These are phyloP conservation scores for Tuber borchii DNA, from an alignment of 495 filamentous ascomycete genomes.

Conservation along the genomic window DNA sequence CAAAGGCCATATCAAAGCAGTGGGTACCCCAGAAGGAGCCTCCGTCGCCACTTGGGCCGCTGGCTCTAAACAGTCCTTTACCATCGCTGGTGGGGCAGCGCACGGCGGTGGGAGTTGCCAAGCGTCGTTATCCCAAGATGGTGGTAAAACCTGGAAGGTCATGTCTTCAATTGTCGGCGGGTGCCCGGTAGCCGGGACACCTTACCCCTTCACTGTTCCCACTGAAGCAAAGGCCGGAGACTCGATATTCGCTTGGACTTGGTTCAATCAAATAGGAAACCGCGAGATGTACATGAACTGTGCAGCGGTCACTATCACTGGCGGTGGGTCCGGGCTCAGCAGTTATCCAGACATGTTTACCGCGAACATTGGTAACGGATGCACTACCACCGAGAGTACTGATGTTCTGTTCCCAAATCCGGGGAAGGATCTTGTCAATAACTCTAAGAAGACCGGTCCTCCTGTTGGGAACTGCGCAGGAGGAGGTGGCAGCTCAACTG, in stretches of 20 bases:
- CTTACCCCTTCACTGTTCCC: conserved; percentile 61
- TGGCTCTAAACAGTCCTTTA: conserved; percentile 55
- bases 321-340: conserved; percentile 39
- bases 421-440: conserved; percentile 50
- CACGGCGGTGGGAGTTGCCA: conserved; percentile 65
- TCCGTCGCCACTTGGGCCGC: conserved; percentile 52
- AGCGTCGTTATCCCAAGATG: conserved; percentile 57
- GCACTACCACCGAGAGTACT: conserved; percentile 47
- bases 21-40: conserved; percentile 46
- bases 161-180: conserved; percentile 59
- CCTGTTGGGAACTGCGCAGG: not conserved
- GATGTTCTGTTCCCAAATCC: conserved; percentile 56
- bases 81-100: conserved; percentile 47
- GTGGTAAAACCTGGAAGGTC: conserved; percentile 55
- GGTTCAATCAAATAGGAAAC: conserved; percentile 55
- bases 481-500: not conserved
- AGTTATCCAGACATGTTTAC: conserved; percentile 51
- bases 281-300: conserved; percentile 61
- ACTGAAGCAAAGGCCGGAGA: conserved; percentile 44
- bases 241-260: conserved; percentile 54
- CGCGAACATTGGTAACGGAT: conserved; percentile 50
- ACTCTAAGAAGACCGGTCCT: not conserved
- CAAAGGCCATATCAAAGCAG: conserved; percentile 56
- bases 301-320: conserved; percentile 50
- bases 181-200: conserved; percentile 49